phyloP scores from a whole-genome alignment of 257 asterid genomes.

The Lavandula angustifolia region DNA sequence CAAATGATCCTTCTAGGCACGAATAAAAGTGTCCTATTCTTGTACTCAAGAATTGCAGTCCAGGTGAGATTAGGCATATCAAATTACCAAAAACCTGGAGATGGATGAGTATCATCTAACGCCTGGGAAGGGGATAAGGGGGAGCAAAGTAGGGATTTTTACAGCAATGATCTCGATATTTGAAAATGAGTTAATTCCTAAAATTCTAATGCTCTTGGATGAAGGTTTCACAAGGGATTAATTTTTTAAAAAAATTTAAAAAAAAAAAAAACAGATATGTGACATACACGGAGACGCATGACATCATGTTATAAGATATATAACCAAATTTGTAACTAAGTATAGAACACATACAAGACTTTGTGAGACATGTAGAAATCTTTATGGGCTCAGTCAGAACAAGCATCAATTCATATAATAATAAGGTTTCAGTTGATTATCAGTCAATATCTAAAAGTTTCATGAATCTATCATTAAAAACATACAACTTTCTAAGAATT shows the following conservation, averaged over 20 bases:
- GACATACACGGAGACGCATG: not conserved
- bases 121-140: not conserved
- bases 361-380: not conserved
- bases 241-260: not conserved
- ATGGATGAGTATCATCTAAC: not conserved
- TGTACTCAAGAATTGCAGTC: not conserved
- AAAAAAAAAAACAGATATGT: not conserved
- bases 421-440: not conserved
- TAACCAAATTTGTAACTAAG: not conserved
- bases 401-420: not conserved
- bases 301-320: not conserved
- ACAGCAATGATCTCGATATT: not conserved
- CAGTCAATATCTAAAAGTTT: not conserved
- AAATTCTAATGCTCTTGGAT: slow-evolving; percentile 7
- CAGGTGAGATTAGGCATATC: not conserved
- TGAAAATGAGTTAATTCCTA: not conserved
- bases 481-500: not conserved
- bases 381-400: not conserved
- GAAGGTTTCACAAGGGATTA: not conserved
- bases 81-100: not conserved
- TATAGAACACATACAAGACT: not conserved
- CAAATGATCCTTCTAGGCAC: slow-evolving; percentile 17
- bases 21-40: slow-evolving; percentile 24
- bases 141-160: not conserved
- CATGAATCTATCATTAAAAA: not conserved